A percentile compares a stretch with the other conserved stretches of the same genome.
Evolutionary conservation across 495 filamentous ascomycete species (phyloP).

Genomic region (Neurospora tetraspora): DNA sequence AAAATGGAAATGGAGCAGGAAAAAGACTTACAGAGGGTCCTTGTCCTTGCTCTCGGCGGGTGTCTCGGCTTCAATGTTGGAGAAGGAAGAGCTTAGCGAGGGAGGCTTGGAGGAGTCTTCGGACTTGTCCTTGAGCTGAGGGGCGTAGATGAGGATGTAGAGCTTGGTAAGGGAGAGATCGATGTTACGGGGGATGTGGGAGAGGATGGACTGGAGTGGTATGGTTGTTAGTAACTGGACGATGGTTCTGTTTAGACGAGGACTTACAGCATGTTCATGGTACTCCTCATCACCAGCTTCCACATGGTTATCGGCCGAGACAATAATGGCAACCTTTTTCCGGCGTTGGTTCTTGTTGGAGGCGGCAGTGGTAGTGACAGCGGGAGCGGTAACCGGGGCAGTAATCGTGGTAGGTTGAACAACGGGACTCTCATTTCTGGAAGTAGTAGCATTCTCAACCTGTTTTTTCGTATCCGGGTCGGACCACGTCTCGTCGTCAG

Average conservation of each 20-base stretch:
- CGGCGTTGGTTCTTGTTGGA: conserved; percentile 33
- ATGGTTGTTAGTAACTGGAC: neutral
- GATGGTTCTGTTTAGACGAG: neutral
- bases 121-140: conserved; percentile 55
- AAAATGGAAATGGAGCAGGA: conserved; percentile 12
- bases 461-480: conserved; percentile 48
- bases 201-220: conserved; percentile 64
- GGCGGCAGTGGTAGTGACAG: neutral
- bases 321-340: conserved; percentile 74
- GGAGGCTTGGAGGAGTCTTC: conserved; percentile 38
- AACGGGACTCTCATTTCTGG: neutral
- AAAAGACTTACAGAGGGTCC: conserved; percentile 37
- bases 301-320: conserved; percentile 60
- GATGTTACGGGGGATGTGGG: conserved; percentile 67
- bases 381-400: neutral
- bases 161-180: conserved; percentile 59
- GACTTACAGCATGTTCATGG: conserved; percentile 72
- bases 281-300: conserved; percentile 49
- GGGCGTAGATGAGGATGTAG: conserved; percentile 83
- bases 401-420: neutral
- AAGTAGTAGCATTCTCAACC: neutral
- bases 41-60: conserved; percentile 50
- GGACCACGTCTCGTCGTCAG: conserved; percentile 76
- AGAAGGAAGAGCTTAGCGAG: conserved; percentile 78
- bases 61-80: conserved; percentile 66